Evolutionary conservation across 2,329 filamentous ascomycete genomes (phyloP).

Genomic region (Colletotrichum sp.): DNA sequence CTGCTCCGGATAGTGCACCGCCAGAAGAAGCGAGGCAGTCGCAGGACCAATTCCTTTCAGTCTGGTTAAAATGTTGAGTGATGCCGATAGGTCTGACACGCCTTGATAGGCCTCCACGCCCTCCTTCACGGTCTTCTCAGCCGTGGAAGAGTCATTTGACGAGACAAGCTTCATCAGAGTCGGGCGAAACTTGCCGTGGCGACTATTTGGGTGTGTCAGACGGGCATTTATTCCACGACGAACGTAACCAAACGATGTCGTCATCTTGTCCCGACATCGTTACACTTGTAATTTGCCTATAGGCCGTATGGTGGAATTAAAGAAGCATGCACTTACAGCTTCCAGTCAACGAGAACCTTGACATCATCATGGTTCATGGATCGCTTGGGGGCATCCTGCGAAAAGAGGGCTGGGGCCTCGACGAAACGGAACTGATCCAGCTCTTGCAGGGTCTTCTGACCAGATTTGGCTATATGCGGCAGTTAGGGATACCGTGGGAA

Average conservation of each 20-base stretch:
- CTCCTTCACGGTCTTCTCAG: slow-evolving; percentile 52
- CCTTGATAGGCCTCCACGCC: slow-evolving; percentile 54
- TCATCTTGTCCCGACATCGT: neutral
- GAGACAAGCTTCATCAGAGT: slow-evolving; percentile 63
- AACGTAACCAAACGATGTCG: neutral
- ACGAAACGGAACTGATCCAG: slow-evolving; percentile 66
- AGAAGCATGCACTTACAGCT: slow-evolving; percentile 57
- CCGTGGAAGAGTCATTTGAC: slow-evolving; percentile 58
- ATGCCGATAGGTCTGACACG: slow-evolving; percentile 37
- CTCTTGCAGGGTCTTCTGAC: slow-evolving; percentile 55
- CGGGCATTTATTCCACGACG: neutral
- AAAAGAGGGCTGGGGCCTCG: slow-evolving; percentile 53
- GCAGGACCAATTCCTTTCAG: slow-evolving; percentile 81
- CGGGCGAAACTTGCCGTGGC: slow-evolving; percentile 67
- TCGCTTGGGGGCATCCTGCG: slow-evolving; percentile 31
- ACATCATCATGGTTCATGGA: slow-evolving; percentile 62
- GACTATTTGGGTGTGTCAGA: slow-evolving; percentile 35
- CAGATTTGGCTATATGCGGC: slow-evolving; percentile 44
- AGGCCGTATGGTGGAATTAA: neutral
- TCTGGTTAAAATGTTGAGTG: slow-evolving; percentile 58
- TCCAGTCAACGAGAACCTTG: slow-evolving; percentile 70
- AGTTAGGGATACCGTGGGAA: neutral
- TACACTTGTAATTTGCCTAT: neutral
- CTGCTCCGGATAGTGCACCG: slow-evolving; percentile 61
- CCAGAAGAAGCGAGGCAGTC: slow-evolving; percentile 76